phyloP scores from a whole-genome alignment of 306 rosid species.

The Luffa acutangula region DNA sequence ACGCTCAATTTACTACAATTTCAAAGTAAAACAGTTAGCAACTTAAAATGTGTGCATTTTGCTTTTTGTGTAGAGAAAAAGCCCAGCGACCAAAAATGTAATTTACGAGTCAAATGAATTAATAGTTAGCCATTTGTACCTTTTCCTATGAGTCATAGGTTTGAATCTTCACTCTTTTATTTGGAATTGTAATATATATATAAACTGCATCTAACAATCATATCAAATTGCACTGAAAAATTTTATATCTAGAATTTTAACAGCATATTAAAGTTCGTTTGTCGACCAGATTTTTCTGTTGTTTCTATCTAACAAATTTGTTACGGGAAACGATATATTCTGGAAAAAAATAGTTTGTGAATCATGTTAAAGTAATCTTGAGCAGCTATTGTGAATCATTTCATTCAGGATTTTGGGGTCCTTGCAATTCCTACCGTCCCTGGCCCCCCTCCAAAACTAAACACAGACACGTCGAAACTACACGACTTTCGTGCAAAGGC shows the following conservation, averaged over 20 bases:
- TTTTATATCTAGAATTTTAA: neutral
- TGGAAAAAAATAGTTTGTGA: neutral
- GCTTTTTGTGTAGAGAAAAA: neutral
- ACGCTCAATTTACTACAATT: neutral
- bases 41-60: neutral
- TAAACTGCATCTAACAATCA: neutral
- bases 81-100: neutral
- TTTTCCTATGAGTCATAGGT: neutral
- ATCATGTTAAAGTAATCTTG: neutral
- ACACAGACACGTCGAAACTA: conserved; percentile 30
- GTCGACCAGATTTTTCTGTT: neutral
- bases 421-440: conserved; percentile 80
- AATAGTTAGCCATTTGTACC: neutral
- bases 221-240: neutral
- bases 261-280: neutral
- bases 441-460: conserved; percentile 74
- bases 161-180: neutral
- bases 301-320: neutral
- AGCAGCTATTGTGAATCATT: neutral
- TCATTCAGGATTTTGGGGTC: conserved; percentile 61
- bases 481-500: conserved; percentile 54
- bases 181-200: too few relatives aligned
- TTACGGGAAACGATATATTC: neutral
- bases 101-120: neutral
- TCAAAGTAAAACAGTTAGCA: neutral